Evolutionary conservation across 441 rosid species (phyloP), one percentile per base, ranked within the genome.

Genomic region (Gossypium lobatum): DNA sequence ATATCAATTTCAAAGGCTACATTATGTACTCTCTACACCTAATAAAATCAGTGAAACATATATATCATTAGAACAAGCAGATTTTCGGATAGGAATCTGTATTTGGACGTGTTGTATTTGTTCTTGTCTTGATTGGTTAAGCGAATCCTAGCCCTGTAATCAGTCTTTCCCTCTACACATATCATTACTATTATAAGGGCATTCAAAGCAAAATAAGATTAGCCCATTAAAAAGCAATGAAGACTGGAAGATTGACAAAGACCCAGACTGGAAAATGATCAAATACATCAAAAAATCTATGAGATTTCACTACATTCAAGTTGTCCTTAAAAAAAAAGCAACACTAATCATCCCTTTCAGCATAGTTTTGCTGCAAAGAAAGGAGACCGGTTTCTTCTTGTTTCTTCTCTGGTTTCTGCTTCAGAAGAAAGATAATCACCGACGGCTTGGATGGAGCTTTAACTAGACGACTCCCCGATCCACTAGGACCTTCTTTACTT

Each of bases 41-140:
- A 53, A 42, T 3, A 63, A 42, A 25, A 0, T 8, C 9, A 13
- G 16, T 11, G 0, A 10, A 34, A 1, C 26, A 71, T 28, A 4
- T 28, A 23, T 23, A 23, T 23, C 34, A 4, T 28, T 28, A 28
- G 0, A 26, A 37, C 10, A 20, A 39, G 7, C 10, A 45, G 6
- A 28, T 50, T 64, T 2, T 10, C 39, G 85, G 92, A 86, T 85
- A 91, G 92, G 61, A 93, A 86, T 1, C 93, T 88, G 63, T 91
- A 93, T 66, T 91, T 93, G 0, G 97, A 96, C 0, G 92, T 91
- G 84, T 90, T 92, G 76, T 90, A 88, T 79, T 92, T 87, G 83
- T 87, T 91, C 86, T 93, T 91, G 67, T 88, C 97, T 46, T 91
- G 96, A 50, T 90, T 93, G 59, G 88, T 90, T 10, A 88, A 82